phyloP scores from a whole-genome alignment of 371 early-diverging fungal genomes.

The Mortierella sp. region DNA sequence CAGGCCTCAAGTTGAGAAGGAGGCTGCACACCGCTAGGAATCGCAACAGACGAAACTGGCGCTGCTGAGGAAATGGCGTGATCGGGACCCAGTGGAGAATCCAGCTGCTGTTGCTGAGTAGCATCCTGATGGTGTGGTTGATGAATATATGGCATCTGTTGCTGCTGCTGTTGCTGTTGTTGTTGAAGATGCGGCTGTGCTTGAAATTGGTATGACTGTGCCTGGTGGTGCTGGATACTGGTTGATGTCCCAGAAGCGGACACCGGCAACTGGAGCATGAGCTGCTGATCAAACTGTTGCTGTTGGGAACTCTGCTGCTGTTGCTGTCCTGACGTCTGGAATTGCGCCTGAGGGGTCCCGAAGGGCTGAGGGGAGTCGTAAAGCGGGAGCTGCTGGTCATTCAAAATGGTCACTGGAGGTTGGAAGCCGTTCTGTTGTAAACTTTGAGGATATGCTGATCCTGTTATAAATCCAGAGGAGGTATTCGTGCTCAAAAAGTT shows the following conservation, averaged over 20 bases:
- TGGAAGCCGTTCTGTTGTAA: background rate
- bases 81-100: background rate
- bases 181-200: background rate
- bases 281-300: background rate
- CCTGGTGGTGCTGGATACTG: background rate
- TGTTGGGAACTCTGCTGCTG: conserved; percentile 4
- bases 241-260: background rate
- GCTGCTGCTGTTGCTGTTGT: background rate
- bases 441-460: background rate
- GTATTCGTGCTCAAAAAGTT: background rate
- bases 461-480: background rate
- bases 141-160: background rate
- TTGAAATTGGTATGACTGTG: conserved; percentile 6
- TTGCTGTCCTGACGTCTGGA: background rate
- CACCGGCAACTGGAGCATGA: conserved; percentile 1
- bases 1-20: conserved; percentile 3
- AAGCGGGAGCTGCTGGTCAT: conserved; percentile 2
- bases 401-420: background rate
- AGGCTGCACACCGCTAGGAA: conserved; percentile 10
- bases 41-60: conserved; percentile 19
- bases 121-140: conserved; percentile 1
- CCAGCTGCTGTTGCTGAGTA: conserved; percentile 6
- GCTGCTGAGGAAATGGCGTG: conserved; percentile 34
- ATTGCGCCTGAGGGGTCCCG: conserved; percentile 6
- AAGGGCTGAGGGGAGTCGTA: background rate